phyloP scores from a whole-genome alignment of 306 rosid genomes.

The Oxytropis ochrocephala region DNA sequence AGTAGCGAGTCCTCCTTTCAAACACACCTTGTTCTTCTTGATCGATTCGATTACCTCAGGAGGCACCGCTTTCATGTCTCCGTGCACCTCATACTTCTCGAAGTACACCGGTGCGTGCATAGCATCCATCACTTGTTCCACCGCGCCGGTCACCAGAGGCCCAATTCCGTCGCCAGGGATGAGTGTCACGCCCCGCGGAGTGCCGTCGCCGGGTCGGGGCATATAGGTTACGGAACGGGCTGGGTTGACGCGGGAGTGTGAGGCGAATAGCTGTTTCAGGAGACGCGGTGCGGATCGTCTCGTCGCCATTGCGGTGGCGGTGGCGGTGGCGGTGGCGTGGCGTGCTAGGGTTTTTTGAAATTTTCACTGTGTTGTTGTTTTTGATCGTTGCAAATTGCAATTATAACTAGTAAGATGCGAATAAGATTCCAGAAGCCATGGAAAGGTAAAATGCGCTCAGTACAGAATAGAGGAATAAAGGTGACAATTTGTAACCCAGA shows the following conservation, averaged over 20 bases:
- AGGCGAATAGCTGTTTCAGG: slow-evolving; percentile 25
- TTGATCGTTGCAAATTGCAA: neutral
- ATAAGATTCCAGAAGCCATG: slow-evolving; percentile 24
- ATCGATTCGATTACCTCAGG: slow-evolving; percentile 68
- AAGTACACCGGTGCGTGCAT: slow-evolving; percentile 83
- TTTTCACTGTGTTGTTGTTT: neutral
- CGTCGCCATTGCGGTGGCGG: slow-evolving; percentile 57
- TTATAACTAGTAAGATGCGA: neutral
- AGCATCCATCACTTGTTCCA: slow-evolving; percentile 82
- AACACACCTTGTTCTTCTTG: slow-evolving; percentile 73
- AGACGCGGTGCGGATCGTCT: slow-evolving; percentile 27
- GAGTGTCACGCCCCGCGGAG: slow-evolving; percentile 65
- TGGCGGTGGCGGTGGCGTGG: slow-evolving; percentile 8
- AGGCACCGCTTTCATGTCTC: slow-evolving; percentile 63
- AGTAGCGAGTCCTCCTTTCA: slow-evolving; percentile 74
- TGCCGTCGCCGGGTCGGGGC: slow-evolving; percentile 83
- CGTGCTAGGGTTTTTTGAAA: slow-evolving; percentile 14
- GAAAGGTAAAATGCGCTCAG: neutral
- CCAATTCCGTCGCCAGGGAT: slow-evolving; percentile 88
- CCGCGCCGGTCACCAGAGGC: slow-evolving; percentile 66
- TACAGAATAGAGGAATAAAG: neutral
- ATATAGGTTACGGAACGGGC: slow-evolving; percentile 70
- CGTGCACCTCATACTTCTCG: slow-evolving; percentile 60
- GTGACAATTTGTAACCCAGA: too few relatives aligned
- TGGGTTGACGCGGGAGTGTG: slow-evolving; percentile 12